Percentiles rank a stretch among this genome's conserved stretches.
Conservation (phyloP, 257 asterid species). For the Gentiana dahurica region DNA sequence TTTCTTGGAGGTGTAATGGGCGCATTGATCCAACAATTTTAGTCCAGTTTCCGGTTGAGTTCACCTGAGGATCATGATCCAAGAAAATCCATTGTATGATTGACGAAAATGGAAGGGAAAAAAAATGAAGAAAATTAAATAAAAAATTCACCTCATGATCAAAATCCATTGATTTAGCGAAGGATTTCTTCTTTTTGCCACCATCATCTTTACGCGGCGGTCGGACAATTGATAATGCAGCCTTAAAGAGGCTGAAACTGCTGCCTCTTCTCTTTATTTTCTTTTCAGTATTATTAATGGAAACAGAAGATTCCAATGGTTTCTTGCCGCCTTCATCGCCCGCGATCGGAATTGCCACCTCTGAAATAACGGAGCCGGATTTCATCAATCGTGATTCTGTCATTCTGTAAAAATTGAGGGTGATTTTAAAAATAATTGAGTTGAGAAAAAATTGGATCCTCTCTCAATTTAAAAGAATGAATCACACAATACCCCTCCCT, state of each 20-base stretch:
- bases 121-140: too few relatives aligned
- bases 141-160: not conserved
- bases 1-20: slow-evolving; percentile 52
- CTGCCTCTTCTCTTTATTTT: slow-evolving; percentile 33
- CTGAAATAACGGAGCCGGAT: not conserved
- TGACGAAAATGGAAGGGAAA: too few relatives aligned
- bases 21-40: slow-evolving; percentile 59
- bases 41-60: slow-evolving; percentile 36
- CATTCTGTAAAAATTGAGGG: not conserved
- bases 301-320: not conserved
- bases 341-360: not conserved
- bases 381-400: not conserved
- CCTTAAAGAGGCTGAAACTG: slow-evolving; percentile 34
- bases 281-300: slow-evolving; percentile 1
- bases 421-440: not conserved
- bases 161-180: not conserved
- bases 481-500: slow-evolving; percentile 28
- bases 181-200: slow-evolving; percentile 12
- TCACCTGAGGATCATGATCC: not conserved
- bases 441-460: not conserved
- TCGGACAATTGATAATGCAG: slow-evolving; percentile 45
- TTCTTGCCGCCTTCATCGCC: slow-evolving; percentile 2
- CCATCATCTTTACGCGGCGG: not conserved
- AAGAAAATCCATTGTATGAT: too few relatives aligned
- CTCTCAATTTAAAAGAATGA: not conserved